Percentiles rank a stretch among this genome's conserved stretches.
Evolutionary conservation across 2,329 filamentous ascomycete species (phyloP).

Genomic region (Neofusicoccum cordaticola): DNA sequence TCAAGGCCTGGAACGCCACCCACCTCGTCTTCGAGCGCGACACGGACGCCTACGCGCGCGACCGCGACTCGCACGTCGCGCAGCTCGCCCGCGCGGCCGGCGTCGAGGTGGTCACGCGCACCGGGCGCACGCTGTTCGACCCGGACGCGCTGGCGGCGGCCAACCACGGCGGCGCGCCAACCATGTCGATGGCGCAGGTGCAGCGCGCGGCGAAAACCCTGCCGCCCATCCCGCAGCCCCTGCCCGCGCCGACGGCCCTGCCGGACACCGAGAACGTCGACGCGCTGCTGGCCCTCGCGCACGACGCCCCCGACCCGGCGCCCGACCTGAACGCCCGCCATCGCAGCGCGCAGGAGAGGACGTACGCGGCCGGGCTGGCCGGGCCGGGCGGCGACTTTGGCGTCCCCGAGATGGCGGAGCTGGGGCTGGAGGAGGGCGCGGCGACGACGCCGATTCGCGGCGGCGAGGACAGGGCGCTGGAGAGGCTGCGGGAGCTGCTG

Average conservation of each 20-base stretch:
- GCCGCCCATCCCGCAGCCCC: conserved; percentile 55
- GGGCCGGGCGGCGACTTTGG: conserved; percentile 68
- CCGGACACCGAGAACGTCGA: conserved; percentile 58
- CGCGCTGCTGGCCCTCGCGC: conserved; percentile 59
- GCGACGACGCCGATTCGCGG: conserved; percentile 64
- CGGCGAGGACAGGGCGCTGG: conserved; percentile 65
- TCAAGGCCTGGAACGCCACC: conserved; percentile 70
- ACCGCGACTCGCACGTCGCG: conserved; percentile 60
- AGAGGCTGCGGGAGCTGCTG: conserved; percentile 58
- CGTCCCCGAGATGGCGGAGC: conserved; percentile 67
- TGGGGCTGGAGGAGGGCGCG: conserved; percentile 51
- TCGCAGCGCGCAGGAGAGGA: conserved; percentile 55
- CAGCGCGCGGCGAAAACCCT: conserved; percentile 52
- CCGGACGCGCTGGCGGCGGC: conserved; percentile 46
- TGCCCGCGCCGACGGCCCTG: conserved; percentile 57
- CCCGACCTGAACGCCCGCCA: conserved; percentile 61
- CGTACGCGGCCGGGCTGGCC: conserved; percentile 51
- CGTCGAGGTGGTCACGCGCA: conserved; percentile 63
- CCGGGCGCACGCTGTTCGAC: conserved; percentile 71
- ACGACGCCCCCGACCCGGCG: conserved; percentile 48
- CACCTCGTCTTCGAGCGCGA: conserved; percentile 79
- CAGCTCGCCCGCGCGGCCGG: conserved; percentile 62
- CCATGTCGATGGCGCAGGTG: conserved; percentile 70
- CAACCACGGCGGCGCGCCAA: conserved; percentile 61
- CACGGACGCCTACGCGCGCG: conserved; percentile 68